Conservation (phyloP, 257 asterid genomes). For the Solanum peruvianum region DNA sequence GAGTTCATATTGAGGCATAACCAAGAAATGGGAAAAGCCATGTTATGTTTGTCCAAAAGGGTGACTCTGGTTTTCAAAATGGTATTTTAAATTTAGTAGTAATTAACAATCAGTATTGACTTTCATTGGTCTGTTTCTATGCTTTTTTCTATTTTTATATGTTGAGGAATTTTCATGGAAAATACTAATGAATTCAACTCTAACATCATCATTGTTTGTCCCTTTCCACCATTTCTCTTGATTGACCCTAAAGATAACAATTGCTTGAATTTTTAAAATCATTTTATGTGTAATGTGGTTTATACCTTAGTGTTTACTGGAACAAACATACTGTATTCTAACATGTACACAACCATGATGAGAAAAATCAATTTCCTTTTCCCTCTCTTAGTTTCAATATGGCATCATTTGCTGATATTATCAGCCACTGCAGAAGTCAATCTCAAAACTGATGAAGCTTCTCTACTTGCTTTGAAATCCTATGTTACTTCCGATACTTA, state of each 20-base stretch:
- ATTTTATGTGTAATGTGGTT: not conserved
- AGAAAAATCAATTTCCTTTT: not conserved
- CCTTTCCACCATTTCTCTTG: not conserved
- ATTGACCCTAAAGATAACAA: not conserved
- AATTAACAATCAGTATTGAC: not conserved
- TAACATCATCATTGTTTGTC: not conserved
- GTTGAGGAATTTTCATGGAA: not conserved
- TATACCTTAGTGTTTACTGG: not conserved
- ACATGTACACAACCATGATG: not conserved
- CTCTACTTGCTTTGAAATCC: constrained; percentile 19
- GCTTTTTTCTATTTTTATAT: not conserved
- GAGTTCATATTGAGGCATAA: not conserved
- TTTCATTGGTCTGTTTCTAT: not conserved
- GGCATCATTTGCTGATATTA: not conserved
- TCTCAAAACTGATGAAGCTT: constrained; percentile 14
- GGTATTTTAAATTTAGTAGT: not conserved
- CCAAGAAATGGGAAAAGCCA: not conserved
- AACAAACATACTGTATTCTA: not conserved
- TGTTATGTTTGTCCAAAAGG: not conserved
- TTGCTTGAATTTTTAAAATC: not conserved
- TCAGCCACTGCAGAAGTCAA: not conserved
- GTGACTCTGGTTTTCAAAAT: not conserved
- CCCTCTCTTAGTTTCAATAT: not conserved
- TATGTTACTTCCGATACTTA: constrained; percentile 1
- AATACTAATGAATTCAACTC: not conserved